phyloP scores from a whole-genome alignment of 2,329 filamentous ascomycete species.

The Fusarium temperatum region DNA sequence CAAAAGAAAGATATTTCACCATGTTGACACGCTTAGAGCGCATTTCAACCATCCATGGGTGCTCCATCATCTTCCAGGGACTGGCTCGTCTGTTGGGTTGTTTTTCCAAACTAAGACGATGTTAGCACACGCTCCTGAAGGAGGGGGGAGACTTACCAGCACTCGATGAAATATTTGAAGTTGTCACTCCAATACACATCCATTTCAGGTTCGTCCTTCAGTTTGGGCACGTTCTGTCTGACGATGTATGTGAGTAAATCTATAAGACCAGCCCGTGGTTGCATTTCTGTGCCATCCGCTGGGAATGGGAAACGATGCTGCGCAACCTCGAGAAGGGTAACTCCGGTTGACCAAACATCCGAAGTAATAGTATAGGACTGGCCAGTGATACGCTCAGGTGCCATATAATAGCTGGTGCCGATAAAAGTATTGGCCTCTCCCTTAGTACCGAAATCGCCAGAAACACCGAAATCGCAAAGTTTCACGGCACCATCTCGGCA shows the following conservation, averaged over 20 bases:
- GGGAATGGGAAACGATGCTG: conserved; percentile 99
- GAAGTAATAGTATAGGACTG: conserved; percentile 98
- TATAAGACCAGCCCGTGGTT: conserved; percentile 90
- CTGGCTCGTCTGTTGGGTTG: conserved; percentile 86
- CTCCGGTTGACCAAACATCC: conserved; percentile 97
- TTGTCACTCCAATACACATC: conserved; percentile 95
- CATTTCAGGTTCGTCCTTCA: conserved; percentile 93
- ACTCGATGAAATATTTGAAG: conserved; percentile 99
- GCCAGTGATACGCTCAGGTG: conserved; percentile 95
- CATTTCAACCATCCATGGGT: conserved; percentile 99
- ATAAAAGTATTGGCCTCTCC: conserved; percentile 99
- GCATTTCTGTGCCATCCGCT: conserved; percentile 94
- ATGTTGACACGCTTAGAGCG: conserved; percentile 96
- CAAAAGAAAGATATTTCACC: conserved; percentile 89
- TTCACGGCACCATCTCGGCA: conserved; percentile 95
- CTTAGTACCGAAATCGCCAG: conserved; percentile 97
- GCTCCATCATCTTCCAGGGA: conserved; percentile 98
- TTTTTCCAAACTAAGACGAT: conserved; percentile 81
- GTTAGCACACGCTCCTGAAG: conserved; percentile 33
- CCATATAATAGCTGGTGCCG: conserved; percentile 99
- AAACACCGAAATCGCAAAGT: conserved; percentile 97
- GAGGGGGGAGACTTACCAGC: conserved; percentile 76
- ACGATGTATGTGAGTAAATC: conserved; percentile 98
- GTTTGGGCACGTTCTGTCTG: conserved; percentile 89
- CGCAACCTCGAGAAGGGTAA: conserved; percentile 97